phyloP scores from a whole-genome alignment of 352 stramenopile species.

The Phytophthora cajani region DNA sequence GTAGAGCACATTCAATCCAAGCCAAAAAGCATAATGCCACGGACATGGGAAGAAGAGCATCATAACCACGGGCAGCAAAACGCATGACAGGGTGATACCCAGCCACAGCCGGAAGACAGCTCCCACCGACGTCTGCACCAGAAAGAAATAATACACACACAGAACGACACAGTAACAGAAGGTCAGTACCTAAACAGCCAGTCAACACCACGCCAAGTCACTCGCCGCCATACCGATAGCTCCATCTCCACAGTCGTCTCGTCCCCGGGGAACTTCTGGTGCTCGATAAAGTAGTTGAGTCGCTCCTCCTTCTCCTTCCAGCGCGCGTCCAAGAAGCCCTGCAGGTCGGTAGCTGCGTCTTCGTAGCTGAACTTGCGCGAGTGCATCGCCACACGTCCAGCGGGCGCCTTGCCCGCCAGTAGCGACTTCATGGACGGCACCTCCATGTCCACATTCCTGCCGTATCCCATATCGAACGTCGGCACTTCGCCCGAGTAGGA shows the following conservation, averaged over 20 bases:
- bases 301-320: conserved; percentile 84
- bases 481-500: conserved; percentile 87
- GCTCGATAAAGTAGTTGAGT: conserved; percentile 77
- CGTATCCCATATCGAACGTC: conserved; percentile 91
- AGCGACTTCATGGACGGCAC: conserved; percentile 87
- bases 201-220: background rate
- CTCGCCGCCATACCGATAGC: conserved; percentile 39
- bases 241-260: conserved; percentile 43
- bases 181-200: conserved; percentile 2
- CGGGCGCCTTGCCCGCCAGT: conserved; percentile 60
- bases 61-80: conserved; percentile 78
- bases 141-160: conserved; percentile 5
- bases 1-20: background rate
- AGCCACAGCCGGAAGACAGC: conserved; percentile 82
- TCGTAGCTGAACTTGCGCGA: conserved; percentile 69
- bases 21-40: conserved; percentile 1
- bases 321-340: conserved; percentile 70
- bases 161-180: background rate
- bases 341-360: conserved; percentile 55
- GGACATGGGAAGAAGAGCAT: conserved; percentile 83
- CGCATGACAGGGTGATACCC: conserved; percentile 63
- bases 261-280: conserved; percentile 59
- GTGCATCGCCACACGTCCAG: conserved; percentile 59
- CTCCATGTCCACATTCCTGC: conserved; percentile 76
- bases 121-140: conserved; percentile 57